A percentile compares a stretch with the other conserved stretches of the same genome.
Conservation (phyloP, 306 rosid genomes). For the Vigna reflexopilosa region DNA sequence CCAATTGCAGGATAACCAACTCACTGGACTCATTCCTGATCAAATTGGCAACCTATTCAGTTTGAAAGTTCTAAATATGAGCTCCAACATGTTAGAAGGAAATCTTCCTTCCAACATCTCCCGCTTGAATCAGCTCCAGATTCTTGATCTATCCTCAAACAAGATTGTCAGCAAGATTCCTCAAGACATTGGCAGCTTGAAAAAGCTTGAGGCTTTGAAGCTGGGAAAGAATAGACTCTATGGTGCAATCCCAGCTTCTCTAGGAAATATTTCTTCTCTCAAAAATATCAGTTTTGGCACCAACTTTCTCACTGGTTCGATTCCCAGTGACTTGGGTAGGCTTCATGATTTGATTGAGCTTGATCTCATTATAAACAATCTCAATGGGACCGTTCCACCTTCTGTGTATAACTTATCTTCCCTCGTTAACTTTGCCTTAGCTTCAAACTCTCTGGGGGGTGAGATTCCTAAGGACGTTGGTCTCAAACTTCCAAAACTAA, state of each 20-base stretch:
- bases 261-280: constrained; percentile 72
- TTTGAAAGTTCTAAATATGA: constrained; percentile 61
- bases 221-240: constrained; percentile 56
- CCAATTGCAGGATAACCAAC: constrained; percentile 56
- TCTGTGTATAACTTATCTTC: constrained; percentile 67
- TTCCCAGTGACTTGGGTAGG: constrained; percentile 61
- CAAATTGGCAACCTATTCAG: constrained; percentile 54
- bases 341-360: constrained; percentile 61
- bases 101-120: constrained; percentile 56
- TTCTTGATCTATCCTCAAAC: constrained; percentile 60
- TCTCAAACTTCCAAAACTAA: constrained; percentile 60
- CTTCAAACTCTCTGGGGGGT: constrained; percentile 74
- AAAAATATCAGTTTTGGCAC: constrained; percentile 59
- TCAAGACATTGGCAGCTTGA: constrained; percentile 47
- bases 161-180: constrained; percentile 58
- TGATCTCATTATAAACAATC: constrained; percentile 60
- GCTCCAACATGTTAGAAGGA: constrained; percentile 59
- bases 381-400: constrained; percentile 64
- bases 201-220: constrained; percentile 57
- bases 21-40: constrained; percentile 60
- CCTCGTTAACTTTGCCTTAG: constrained; percentile 56
- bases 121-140: constrained; percentile 49
- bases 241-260: constrained; percentile 56
- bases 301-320: constrained; percentile 61
- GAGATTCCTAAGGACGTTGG: constrained; percentile 68